phyloP scores from a whole-genome alignment of 805 yeast species.

The Brettanomyces naardenensis region DNA sequence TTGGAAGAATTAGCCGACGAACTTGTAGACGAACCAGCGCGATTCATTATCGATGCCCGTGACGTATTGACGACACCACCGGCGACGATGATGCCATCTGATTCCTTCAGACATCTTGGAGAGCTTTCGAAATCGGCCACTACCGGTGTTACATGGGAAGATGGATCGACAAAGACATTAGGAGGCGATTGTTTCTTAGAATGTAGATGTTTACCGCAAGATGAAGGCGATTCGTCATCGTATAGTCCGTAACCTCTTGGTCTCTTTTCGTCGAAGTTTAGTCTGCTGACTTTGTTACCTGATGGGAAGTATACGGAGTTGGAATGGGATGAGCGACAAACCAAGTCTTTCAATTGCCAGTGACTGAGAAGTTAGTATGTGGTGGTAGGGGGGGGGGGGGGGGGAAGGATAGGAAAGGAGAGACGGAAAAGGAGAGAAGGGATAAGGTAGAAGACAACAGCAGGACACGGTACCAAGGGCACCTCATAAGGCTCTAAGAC shows the following conservation, averaged over 20 bases:
- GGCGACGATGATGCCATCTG: constrained; percentile 38
- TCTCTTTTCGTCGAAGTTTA: neutral
- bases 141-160: constrained; percentile 13
- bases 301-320: constrained; percentile 49
- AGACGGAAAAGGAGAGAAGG: constrained; percentile 21
- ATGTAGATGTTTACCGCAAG: neutral
- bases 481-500: too few species aligned
- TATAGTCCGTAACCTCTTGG: too few species aligned
- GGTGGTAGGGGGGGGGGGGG: neutral
- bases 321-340: constrained; percentile 41
- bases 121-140: constrained; percentile 47
- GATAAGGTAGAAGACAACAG: neutral
- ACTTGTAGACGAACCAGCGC: constrained; percentile 17
- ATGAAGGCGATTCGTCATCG: too few species aligned
- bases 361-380: constrained; percentile 29
- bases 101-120: constrained; percentile 64
- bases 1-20: constrained; percentile 18
- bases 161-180: constrained; percentile 1
- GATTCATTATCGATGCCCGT: neutral
- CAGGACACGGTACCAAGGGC: neutral
- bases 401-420: neutral
- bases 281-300: constrained; percentile 37
- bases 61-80: constrained; percentile 33
- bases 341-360: constrained; percentile 79
- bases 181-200: neutral